These are phyloP conservation scores for Rhododendron ovatum DNA, from an alignment of 148 eudicot species.

Conservation along the genomic window DNA sequence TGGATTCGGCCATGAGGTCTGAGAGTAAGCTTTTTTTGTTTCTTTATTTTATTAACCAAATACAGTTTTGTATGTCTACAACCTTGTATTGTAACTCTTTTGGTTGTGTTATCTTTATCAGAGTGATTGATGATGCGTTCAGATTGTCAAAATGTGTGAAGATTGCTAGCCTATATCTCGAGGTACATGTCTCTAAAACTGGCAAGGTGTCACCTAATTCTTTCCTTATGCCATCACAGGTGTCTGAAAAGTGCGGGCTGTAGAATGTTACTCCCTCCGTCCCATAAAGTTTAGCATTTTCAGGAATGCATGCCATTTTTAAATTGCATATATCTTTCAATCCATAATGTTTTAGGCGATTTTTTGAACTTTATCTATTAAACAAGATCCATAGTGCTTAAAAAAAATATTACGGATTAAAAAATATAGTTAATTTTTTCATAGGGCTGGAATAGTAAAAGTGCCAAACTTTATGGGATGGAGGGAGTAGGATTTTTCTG, in stretches of 20 bases:
- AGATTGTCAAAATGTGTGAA: conserved; percentile 93
- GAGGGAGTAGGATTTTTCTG: neutral
- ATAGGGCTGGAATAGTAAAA: no score
- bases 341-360: no score
- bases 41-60: neutral
- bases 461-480: no score
- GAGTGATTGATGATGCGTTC: conserved; percentile 90
- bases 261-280: neutral
- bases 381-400: no score
- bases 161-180: conserved; percentile 92
- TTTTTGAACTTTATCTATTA: no score
- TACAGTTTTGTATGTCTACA: neutral
- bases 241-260: neutral
- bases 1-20: conserved; percentile 95
- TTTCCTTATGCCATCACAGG: neutral
- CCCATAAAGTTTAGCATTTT: no score
- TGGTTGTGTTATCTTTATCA: conserved; percentile 25
- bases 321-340: no score
- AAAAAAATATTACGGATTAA: no score
- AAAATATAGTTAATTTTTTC: no score
- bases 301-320: no score
- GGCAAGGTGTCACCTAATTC: neutral
- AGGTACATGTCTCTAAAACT: conserved; percentile 42
- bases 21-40: conserved; percentile 3
- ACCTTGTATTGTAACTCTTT: neutral